Evolutionary conservation across 352 stramenopile genomes (phyloP), one percentile per base, ranked within the genome.

Genomic region (Thraustochytrium striatum): DNA sequence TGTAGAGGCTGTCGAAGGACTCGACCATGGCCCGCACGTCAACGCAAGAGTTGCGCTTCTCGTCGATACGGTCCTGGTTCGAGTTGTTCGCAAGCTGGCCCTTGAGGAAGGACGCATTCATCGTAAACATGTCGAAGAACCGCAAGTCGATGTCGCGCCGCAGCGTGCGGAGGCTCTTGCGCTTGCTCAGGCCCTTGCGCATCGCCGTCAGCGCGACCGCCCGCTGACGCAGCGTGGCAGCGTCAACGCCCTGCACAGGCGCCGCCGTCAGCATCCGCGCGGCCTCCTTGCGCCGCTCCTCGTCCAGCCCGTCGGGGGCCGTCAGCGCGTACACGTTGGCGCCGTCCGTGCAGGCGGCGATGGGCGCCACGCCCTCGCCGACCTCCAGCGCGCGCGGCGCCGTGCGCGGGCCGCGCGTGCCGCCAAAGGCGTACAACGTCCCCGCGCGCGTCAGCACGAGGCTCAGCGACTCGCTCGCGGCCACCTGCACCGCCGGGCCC

Each of bases 31-130:
- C 11, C 41, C 7, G 11, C 9, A 75, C 21, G 25, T 75, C 65
- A 9, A 75, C 21, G 11, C 65, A 72, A 3, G 65, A 75, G n/a
- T 75, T 75, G 16, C 65, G 65, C 65, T 75, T 75, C 65, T 62
- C 44, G 52, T 75, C 65, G 52, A 75, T 55, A 25, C 50, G 43
- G 65, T 75, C 65, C n/a, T 39, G 65, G 52, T 30, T 61, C n/a
- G 65, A 75, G 61, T 25, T 32, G 5, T 25, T 55, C 9, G 44
- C 43, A 41, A 55, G 52, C 30, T 32, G 58, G 65, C 44, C 65
- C 43, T 30, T 68, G 2, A 75, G 30, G 35, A 75, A 75, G 39
- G 32, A 55, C 16, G 65, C 32, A 35, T 75, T 75, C 11, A 75
- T 39, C 25, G 52, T 75, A n/a, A 30, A 61, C 32, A 75, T 38